Conservation (phyloP, 2,329 filamentous ascomycete species). For the Diaporthe vaccinii region DNA sequence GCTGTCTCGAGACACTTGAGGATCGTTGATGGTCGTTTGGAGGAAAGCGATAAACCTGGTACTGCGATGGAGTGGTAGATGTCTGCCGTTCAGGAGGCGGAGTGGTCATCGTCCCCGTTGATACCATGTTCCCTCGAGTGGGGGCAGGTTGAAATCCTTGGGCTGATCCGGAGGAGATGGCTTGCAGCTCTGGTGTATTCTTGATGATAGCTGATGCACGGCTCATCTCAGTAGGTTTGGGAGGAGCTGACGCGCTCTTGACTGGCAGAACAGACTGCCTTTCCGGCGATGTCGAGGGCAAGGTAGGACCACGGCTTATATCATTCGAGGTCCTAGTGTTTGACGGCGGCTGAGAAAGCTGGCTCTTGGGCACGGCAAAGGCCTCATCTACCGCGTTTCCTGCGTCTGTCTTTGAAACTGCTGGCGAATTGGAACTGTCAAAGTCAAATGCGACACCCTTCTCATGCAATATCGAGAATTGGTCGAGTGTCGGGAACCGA, state of each 20-base stretch:
- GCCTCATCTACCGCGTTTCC: conserved; percentile 78
- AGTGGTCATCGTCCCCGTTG: conserved; percentile 84
- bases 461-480: conserved; percentile 92
- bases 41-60: conserved; percentile 59
- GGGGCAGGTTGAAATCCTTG: conserved; percentile 50
- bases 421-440: conserved; percentile 66
- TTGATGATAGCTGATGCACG: conserved; percentile 75
- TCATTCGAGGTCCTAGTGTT: conserved; percentile 49
- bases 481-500: conserved; percentile 90
- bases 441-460: conserved; percentile 89
- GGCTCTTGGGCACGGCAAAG: conserved; percentile 69
- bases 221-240: conserved; percentile 64
- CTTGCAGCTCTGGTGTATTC: conserved; percentile 72
- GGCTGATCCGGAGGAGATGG: conserved; percentile 63
- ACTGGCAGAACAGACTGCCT: conserved; percentile 51
- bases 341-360: conserved; percentile 46
- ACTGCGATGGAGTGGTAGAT: conserved; percentile 56
- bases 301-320: conserved; percentile 49
- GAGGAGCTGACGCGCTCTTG: conserved; percentile 56
- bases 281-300: conserved; percentile 45
- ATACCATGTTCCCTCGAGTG: conserved; percentile 59
- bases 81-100: conserved; percentile 61
- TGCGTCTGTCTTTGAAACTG: conserved; percentile 73
- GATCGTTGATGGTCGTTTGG: conserved; percentile 55
- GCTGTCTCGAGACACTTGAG: conserved; percentile 55